Evolutionary conservation across 1,284 basidiomycete species (phyloP).

Genomic region (Moesziomyces parantarcticus): DNA sequence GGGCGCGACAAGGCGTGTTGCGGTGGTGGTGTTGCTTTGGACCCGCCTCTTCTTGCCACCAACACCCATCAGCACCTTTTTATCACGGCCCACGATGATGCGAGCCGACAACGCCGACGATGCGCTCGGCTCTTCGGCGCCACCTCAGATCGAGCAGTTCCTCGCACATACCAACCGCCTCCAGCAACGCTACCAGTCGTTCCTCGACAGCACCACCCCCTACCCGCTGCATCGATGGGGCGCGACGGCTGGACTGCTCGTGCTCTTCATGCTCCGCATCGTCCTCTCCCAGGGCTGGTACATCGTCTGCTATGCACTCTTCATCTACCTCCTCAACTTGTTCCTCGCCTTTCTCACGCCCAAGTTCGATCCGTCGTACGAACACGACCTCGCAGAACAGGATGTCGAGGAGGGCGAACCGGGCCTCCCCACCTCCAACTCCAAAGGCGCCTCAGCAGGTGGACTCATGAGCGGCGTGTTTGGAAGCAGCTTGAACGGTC

Average conservation of each 20-base stretch:
- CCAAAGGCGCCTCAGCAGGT: constrained; percentile 28
- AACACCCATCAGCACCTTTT: background rate
- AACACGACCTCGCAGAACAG: constrained; percentile 90
- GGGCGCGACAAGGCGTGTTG: no score
- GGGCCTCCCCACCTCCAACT: constrained; percentile 65
- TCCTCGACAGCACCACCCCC: constrained; percentile 90
- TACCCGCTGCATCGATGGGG: constrained; percentile 89
- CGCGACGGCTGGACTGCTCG: constrained; percentile 78
- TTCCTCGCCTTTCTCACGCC: constrained; percentile 89
- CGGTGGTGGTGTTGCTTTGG: no score
- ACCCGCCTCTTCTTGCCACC: background rate
- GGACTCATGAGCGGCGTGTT: constrained; percentile 65
- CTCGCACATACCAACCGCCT: constrained; percentile 49
- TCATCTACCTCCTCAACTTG: constrained; percentile 71
- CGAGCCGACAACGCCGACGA: constrained; percentile 52
- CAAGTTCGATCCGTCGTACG: constrained; percentile 93
- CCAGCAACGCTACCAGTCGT: constrained; percentile 73
- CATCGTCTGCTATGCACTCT: constrained; percentile 72
- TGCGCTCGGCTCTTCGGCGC: constrained; percentile 31
- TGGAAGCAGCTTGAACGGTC: constrained; percentile 70
- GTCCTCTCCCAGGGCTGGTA: constrained; percentile 93
- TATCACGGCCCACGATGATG: constrained; percentile 60
- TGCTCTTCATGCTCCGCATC: constrained; percentile 86
- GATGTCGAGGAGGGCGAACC: constrained; percentile 93
- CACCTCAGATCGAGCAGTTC: constrained; percentile 53